phyloP scores from a whole-genome alignment of 169 alveolate genomes.

The Cyclospora cayetanensis region DNA sequence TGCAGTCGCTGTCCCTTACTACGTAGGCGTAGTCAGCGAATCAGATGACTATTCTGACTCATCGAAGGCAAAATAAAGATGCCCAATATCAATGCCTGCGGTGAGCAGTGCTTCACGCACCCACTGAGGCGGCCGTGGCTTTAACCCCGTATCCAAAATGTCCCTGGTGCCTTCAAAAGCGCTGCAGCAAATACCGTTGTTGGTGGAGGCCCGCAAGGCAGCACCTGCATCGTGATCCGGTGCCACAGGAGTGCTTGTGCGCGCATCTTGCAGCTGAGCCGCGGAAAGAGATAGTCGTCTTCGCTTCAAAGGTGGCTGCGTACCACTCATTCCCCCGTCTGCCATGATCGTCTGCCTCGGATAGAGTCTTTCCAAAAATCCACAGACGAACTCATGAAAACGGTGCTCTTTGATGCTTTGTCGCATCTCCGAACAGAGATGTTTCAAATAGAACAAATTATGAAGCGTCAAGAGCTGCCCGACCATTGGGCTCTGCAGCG shows the following conservation, averaged over 20 bases:
- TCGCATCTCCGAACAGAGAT: conserved; percentile 21
- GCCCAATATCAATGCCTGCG: conserved; percentile 37
- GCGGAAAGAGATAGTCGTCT: no score
- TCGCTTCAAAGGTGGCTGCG: no score
- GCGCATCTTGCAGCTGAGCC: no score
- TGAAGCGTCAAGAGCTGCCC: conserved; percentile 73
- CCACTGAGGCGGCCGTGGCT: conserved; percentile 21
- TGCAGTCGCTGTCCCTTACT: no score
- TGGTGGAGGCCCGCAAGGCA: no score
- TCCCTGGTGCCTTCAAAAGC: no score
- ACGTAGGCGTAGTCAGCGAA: no score
- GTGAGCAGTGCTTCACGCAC: conserved; percentile 28
- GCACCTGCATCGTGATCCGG: no score
- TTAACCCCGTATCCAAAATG: no score
- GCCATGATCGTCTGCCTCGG: not conserved
- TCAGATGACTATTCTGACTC: not conserved
- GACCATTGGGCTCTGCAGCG: conserved; percentile 58
- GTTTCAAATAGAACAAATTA: conserved; percentile 70
- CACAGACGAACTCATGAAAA: conserved; percentile 7
- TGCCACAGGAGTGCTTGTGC: no score
- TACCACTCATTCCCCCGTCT: no score
- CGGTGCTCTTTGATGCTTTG: not conserved
- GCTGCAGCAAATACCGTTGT: no score
- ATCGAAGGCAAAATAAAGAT: not conserved
- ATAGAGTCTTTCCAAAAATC: not conserved